Evolutionary conservation across 306 rosid genomes (phyloP), one percentile per base, ranked within the genome.

Genomic region (Phaseolus lunatus): DNA sequence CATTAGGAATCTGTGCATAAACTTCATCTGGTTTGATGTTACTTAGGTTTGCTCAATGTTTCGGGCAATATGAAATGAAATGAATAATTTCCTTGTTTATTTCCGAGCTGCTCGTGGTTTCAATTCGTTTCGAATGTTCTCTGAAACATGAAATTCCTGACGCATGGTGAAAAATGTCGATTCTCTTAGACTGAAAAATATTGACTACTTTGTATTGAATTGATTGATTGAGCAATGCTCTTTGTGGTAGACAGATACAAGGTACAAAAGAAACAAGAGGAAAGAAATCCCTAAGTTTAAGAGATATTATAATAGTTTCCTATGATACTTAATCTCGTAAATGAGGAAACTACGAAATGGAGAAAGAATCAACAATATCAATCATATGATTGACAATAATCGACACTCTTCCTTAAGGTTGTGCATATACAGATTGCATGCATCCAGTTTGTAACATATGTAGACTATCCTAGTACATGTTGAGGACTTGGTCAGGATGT

Each of bases 21-120:
- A 83, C 19, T 69, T 29, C 52, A 14, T 9, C 13, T 1, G 11
- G 63, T 24, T 63, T 53, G 65, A 45, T 72, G 80, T 19, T 27
- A 27, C 16, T 59, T 7, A 7, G 15, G 67, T 59, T 59, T 59
- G 19, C 20, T 20, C 20, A 26, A 5, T 59, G 22, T 73, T 26
- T 73, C 52, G 41, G 35, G 39, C 47, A n/a, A 12, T 44, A 64
- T 22, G 39, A 65, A 33, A 22, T 57, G 35, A 3, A 61, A 48
- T 44, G 12, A 24, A 33, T 56, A 4, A 4, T 67, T 47, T 54
- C 18, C 12, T 3, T 44, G n/a, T 57, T 23, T 66, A 27, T 58
- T 81, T 47, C 72, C 50, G 23, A 75, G 18, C 39, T 56, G 65
- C 24, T 57, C 7, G 23, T 29, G 69, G 35, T 31, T 81, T 75